phyloP scores from a whole-genome alignment of 129 eudicot species.

The Tagetes patula region DNA sequence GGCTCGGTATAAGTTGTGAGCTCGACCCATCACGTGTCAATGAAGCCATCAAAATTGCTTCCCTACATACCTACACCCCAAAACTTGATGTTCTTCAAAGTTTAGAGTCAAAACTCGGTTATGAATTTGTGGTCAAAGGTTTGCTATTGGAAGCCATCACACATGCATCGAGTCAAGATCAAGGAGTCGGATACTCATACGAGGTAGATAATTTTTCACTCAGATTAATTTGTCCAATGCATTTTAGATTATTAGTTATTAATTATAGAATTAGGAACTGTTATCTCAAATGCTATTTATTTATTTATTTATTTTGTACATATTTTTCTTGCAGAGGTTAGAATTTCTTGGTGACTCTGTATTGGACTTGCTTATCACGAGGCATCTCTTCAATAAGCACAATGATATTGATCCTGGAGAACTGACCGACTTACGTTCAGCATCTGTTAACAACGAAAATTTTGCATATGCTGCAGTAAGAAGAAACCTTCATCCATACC shows the following conservation, averaged over 20 bases:
- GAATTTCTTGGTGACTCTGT: slow-evolving; percentile 97
- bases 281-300: not conserved
- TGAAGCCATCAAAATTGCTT: slow-evolving; percentile 60
- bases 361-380: slow-evolving; percentile 78
- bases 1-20: slow-evolving; percentile 68
- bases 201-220: slow-evolving; percentile 44
- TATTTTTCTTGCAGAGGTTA: slow-evolving; percentile 56
- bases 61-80: slow-evolving; percentile 50
- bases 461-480: slow-evolving; percentile 84
- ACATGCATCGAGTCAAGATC: slow-evolving; percentile 56
- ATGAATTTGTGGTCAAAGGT: slow-evolving; percentile 61
- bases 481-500: slow-evolving; percentile 66
- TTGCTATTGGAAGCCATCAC: slow-evolving; percentile 86
- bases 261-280: not conserved
- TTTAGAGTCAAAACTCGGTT: slow-evolving; percentile 65
- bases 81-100: slow-evolving; percentile 46
- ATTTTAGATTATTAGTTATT: not conserved
- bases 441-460: slow-evolving; percentile 86
- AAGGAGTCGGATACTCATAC: slow-evolving; percentile 59
- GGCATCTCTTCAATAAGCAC: slow-evolving; percentile 68
- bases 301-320: not conserved
- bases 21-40: slow-evolving; percentile 53
- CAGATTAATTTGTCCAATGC: not conserved
- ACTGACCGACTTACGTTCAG: slow-evolving; percentile 86
- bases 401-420: slow-evolving; percentile 80